Percentiles rank a stretch among this genome's conserved stretches.
phyloP scores from a whole-genome alignment of 352 stramenopile genomes.

The Phytophthora tubulina region DNA sequence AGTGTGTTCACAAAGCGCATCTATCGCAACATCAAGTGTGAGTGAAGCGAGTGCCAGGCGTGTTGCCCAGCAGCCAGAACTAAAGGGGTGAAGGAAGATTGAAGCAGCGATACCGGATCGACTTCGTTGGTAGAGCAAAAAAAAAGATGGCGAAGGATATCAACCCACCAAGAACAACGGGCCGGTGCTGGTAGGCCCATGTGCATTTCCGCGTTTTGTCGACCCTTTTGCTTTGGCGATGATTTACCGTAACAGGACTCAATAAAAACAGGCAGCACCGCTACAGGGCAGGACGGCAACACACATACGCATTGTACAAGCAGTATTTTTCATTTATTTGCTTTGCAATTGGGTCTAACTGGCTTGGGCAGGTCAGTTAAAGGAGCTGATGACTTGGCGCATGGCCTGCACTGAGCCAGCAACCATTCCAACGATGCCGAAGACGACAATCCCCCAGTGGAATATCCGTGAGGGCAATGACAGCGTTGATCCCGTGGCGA shows the following conservation, averaged over 20 bases:
- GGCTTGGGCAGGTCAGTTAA: conserved; percentile 32
- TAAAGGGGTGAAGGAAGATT: conserved; percentile 33
- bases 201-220: conserved; percentile 30
- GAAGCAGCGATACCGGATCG: conserved; percentile 6
- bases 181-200: conserved; percentile 20
- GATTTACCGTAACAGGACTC: conserved; percentile 15
- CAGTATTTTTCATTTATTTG: conserved; percentile 23
- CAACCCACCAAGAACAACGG: conserved; percentile 10
- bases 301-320: conserved; percentile 15
- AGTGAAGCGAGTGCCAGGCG: conserved; percentile 66
- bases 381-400: conserved; percentile 56
- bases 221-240: conserved; percentile 17
- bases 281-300: conserved; percentile 27
- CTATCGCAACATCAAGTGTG: conserved; percentile 96
- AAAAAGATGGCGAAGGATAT: conserved; percentile 4
- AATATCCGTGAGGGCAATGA: conserved; percentile 50
- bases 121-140: conserved; percentile 6
- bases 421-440: conserved; percentile 75
- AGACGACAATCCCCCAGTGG: conserved; percentile 60
- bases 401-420: conserved; percentile 68
- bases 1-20: conserved; percentile 96
- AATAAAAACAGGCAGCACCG: conserved; percentile 30
- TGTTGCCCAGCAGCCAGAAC: conserved; percentile 16
- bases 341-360: conserved; percentile 29
- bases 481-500: conserved; percentile 45